These are phyloP conservation scores for Neonectria hederae DNA, from an alignment of 2,329 filamentous ascomycete genomes.

Conservation along the genomic window DNA sequence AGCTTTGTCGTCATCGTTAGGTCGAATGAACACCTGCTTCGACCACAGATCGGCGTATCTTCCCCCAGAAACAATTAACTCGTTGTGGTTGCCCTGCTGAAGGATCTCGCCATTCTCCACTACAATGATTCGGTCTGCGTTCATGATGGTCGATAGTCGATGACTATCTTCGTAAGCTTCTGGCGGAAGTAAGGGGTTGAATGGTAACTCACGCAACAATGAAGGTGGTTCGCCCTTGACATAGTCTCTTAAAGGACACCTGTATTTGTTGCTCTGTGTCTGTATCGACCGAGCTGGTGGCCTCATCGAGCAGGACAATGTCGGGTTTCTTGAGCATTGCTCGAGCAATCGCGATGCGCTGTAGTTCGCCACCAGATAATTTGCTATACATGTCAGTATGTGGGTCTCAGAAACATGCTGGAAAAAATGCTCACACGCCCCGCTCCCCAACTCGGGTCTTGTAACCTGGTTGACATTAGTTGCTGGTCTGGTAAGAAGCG, in stretches of 20 bases:
- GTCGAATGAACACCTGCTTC: slow-evolving; percentile 66
- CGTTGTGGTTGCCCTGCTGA: slow-evolving; percentile 70
- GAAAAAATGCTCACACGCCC: slow-evolving; percentile 52
- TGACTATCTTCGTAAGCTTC: slow-evolving; percentile 56
- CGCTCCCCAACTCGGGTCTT: slow-evolving; percentile 61
- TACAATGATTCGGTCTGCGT: slow-evolving; percentile 73
- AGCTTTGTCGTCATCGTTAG: slow-evolving; percentile 52
- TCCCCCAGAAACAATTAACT: slow-evolving; percentile 65
- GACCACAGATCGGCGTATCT: slow-evolving; percentile 73
- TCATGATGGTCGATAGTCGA: slow-evolving; percentile 75
- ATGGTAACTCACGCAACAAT: slow-evolving; percentile 65
- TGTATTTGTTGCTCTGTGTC: slow-evolving; percentile 75
- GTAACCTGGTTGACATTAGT: slow-evolving; percentile 51
- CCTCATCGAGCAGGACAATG: slow-evolving; percentile 81
- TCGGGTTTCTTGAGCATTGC: slow-evolving; percentile 79
- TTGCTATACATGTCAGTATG: slow-evolving; percentile 53
- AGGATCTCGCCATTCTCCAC: slow-evolving; percentile 69
- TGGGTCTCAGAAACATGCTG: background rate
- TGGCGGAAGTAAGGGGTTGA: too few species aligned
- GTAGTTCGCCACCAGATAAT: slow-evolving; percentile 73
- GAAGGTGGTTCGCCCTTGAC: slow-evolving; percentile 71
- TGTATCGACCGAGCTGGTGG: slow-evolving; percentile 80
- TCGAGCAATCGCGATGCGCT: slow-evolving; percentile 74
- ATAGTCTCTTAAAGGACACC: slow-evolving; percentile 66
- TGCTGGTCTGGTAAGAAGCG: background rate